Evolutionary conservation across 148 eudicot genomes (phyloP).

Genomic region (Vaccinium darrowii): DNA sequence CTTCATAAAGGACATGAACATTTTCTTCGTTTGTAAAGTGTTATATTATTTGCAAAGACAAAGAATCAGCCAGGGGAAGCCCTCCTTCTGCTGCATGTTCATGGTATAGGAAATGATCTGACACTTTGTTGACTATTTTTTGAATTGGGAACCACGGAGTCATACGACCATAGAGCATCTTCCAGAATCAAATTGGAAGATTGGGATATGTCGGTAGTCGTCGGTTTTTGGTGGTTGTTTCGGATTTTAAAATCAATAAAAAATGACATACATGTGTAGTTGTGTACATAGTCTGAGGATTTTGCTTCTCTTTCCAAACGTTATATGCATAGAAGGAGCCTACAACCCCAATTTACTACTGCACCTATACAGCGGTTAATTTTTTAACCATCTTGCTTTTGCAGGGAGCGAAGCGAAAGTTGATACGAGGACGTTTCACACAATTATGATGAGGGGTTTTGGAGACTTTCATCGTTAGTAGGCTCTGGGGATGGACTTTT

Average conservation of each 20-base stretch:
- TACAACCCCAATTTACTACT: neutral
- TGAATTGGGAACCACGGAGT: neutral
- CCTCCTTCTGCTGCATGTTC: neutral
- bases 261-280: neutral
- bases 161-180: too few relatives aligned
- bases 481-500: too few relatives aligned
- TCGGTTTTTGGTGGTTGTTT: neutral
- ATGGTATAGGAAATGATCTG: neutral
- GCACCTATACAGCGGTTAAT: too few relatives aligned
- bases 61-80: neutral
- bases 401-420: too few relatives aligned
- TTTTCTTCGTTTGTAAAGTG: neutral
- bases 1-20: neutral
- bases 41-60: neutral
- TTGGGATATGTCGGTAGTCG: too few relatives aligned
- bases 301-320: neutral
- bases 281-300: neutral
- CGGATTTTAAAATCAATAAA: neutral
- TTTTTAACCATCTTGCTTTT: too few relatives aligned
- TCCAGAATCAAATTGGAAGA: too few relatives aligned
- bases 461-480: too few relatives aligned
- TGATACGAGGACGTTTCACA: too few relatives aligned
- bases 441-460: too few relatives aligned
- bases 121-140: neutral
- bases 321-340: neutral